phyloP scores from a whole-genome alignment of 169 alveolate genomes.

The Plasmodium coatneyi region DNA sequence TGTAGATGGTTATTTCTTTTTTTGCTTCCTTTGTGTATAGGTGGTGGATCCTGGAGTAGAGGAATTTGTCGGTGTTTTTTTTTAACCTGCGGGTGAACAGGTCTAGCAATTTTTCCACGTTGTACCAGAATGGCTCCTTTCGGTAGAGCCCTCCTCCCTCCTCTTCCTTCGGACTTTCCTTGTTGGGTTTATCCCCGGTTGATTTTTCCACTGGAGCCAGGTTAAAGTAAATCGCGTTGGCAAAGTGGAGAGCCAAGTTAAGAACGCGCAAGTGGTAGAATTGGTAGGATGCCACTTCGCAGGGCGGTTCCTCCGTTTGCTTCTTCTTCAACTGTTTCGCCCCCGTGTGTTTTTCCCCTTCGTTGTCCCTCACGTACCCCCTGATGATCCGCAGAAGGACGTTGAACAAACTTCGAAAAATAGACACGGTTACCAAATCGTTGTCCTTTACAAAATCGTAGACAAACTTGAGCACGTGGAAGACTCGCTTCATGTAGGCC shows the following conservation, averaged over 20 bases:
- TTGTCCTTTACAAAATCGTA: conserved; percentile 31
- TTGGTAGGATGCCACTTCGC: neutral
- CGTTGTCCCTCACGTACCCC: neutral
- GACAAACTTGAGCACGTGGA: conserved; percentile 16
- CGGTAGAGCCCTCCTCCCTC: neutral
- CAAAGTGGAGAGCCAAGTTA: conserved; percentile 23
- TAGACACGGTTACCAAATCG: neutral
- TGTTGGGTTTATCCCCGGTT: neutral
- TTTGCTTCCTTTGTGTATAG: conserved; percentile 14
- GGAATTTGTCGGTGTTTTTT: neutral
- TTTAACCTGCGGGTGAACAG: conserved; percentile 2
- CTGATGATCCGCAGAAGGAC: neutral
- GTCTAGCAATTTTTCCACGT: neutral
- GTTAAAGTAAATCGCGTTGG: conserved; percentile 42
- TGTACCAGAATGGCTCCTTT: conserved; percentile 6
- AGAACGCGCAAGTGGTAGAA: conserved; percentile 8
- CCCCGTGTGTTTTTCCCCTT: neutral
- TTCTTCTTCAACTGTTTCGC: neutral
- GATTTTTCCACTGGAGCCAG: neutral
- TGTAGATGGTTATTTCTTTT: conserved; percentile 15
- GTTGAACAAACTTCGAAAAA: conserved; percentile 16
- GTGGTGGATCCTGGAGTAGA: neutral
- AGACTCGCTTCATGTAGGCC: conserved; percentile 2
- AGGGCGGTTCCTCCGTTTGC: neutral
- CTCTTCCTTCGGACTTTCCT: neutral